Evolutionary conservation across 148 eudicot species (phyloP).

Genomic region (Linanthus parryae): DNA sequence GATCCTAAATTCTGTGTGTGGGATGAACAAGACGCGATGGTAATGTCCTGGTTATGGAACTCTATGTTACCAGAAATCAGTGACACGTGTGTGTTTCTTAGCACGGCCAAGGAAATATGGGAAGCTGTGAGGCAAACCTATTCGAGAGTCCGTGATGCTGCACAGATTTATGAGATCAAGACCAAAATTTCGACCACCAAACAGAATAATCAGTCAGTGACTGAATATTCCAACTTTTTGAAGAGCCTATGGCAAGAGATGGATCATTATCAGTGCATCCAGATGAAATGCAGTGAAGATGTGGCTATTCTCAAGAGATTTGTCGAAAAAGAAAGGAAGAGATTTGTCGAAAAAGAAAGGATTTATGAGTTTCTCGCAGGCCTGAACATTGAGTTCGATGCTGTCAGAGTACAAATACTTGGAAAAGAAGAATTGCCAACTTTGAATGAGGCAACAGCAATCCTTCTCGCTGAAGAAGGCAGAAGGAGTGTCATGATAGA

Average conservation of each 20-base stretch:
- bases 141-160: background rate
- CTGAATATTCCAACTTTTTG: too few relatives aligned
- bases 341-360: background rate
- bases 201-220: too few relatives aligned
- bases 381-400: background rate
- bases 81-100: background rate
- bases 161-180: too few relatives aligned
- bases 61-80: background rate
- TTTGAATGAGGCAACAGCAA: background rate
- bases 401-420: background rate
- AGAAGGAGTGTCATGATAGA: background rate
- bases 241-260: background rate
- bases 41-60: background rate
- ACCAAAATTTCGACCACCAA: too few relatives aligned
- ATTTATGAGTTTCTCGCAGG: background rate
- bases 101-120: background rate
- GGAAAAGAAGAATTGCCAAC: background rate
- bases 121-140: background rate
- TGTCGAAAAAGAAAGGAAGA: background rate
- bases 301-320: background rate
- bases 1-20: background rate
- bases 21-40: background rate
- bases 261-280: background rate
- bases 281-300: constrained; percentile 2
- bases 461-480: background rate